Evolutionary conservation across 768 basidiomycete species (phyloP).

Genomic region (Neoboletus brunneissimus): DNA sequence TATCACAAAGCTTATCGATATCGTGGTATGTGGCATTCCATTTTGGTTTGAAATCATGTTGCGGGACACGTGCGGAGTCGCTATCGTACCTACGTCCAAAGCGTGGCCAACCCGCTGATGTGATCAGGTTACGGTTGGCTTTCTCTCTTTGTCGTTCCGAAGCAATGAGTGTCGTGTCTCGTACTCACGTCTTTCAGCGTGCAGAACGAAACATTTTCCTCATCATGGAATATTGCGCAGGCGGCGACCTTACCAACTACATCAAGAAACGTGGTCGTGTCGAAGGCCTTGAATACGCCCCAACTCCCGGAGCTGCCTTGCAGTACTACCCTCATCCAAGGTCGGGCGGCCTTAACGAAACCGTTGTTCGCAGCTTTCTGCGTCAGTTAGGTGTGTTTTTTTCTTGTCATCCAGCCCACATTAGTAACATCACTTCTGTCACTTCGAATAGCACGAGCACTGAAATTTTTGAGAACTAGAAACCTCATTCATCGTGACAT

Average conservation of each 20-base stretch:
- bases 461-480: conserved; percentile 85
- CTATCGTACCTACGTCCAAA: not conserved
- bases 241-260: conserved; percentile 93
- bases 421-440: not conserved
- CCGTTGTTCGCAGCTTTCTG: conserved; percentile 88
- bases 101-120: not conserved
- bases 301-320: conserved; percentile 62
- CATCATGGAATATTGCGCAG: conserved; percentile 96
- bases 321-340: conserved; percentile 91
- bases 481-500: conserved; percentile 96
- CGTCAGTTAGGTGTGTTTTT: conserved; percentile 72
- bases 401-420: not conserved
- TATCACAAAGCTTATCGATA: conserved; percentile 90
- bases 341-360: conserved; percentile 86
- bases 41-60: not conserved
- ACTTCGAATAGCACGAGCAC: conserved; percentile 70
- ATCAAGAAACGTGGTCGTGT: conserved; percentile 97
- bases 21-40: conserved; percentile 59
- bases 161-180: not conserved
- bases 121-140: not conserved
- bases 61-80: not conserved
- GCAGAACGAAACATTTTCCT: conserved; percentile 84
- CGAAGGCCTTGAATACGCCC: conserved; percentile 80
- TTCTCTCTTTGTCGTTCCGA: not conserved
- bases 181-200: conserved; percentile 42